A percentile compares a stretch with the other conserved stretches of the same genome.
Evolutionary conservation across 1,139 yeast species (phyloP).

Genomic region (Saccharomyces hybrid): DNA sequence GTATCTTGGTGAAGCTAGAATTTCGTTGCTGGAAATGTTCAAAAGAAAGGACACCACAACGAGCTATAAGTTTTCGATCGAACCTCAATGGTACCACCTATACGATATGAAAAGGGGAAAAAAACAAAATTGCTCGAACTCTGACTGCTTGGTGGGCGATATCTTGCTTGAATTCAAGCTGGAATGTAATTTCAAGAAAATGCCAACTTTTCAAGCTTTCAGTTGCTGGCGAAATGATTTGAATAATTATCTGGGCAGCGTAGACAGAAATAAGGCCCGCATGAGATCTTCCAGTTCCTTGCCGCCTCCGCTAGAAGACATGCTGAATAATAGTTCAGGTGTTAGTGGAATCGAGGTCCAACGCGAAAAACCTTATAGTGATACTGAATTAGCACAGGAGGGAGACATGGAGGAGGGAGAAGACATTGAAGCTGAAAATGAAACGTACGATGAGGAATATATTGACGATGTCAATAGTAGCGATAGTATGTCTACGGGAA

Average conservation of each 20-base stretch:
- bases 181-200: slow-evolving; percentile 11
- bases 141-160: slow-evolving; percentile 20
- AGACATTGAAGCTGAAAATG: slow-evolving; percentile 6
- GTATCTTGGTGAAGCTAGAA: slow-evolving; percentile 28
- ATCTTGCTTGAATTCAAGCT: slow-evolving; percentile 22
- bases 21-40: slow-evolving; percentile 25
- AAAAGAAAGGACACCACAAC: slow-evolving; percentile 13
- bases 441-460: slow-evolving; percentile 3
- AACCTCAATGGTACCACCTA: slow-evolving; percentile 23
- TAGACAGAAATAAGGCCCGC: background rate
- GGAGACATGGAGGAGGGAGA: background rate
- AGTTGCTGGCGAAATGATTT: slow-evolving; percentile 18
- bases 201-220: slow-evolving; percentile 17
- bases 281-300: background rate
- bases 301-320: background rate
- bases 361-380: background rate
- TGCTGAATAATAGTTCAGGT: background rate
- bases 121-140: slow-evolving; percentile 1
- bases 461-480: slow-evolving; percentile 4
- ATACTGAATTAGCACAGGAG: background rate
- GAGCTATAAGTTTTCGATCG: slow-evolving; percentile 15
- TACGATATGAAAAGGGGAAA: slow-evolving; percentile 22
- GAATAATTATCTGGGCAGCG: background rate
- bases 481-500: background rate
- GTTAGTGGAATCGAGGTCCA: background rate